Conservation (phyloP, 176 grass and related monocot species). For the Thalia dealbata region DNA sequence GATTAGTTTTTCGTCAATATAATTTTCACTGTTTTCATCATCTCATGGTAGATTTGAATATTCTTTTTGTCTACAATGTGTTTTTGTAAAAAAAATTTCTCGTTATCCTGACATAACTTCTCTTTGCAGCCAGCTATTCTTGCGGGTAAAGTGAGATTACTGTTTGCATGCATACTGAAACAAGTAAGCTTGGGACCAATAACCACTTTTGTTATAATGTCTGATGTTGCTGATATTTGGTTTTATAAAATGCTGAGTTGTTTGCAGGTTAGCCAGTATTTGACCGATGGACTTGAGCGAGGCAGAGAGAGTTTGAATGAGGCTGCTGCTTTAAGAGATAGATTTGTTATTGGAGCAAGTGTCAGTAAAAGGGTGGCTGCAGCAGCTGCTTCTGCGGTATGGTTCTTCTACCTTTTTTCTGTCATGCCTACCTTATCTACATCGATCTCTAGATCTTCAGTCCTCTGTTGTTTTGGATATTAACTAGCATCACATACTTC, state of each 20-base stretch:
- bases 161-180: slow-evolving; percentile 89
- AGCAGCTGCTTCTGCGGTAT: slow-evolving; percentile 82
- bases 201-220: not conserved
- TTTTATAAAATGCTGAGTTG: not conserved
- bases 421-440: not conserved
- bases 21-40: not conserved
- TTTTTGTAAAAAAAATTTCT: not conserved
- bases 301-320: slow-evolving; percentile 93
- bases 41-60: too few species aligned
- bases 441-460: slow-evolving; percentile 4
- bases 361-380: slow-evolving; percentile 89
- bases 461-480: slow-evolving; percentile 6
- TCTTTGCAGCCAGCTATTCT: slow-evolving; percentile 68
- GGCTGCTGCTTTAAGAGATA: slow-evolving; percentile 60
- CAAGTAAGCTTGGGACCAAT: slow-evolving; percentile 54
- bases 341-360: slow-evolving; percentile 76
- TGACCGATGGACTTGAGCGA: slow-evolving; percentile 85
- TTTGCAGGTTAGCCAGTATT: slow-evolving; percentile 79
- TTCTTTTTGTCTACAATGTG: not conserved
- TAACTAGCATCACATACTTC: slow-evolving; percentile 13
- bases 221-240: not conserved
- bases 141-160: slow-evolving; percentile 62
- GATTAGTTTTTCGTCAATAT: not conserved
- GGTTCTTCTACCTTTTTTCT: slow-evolving; percentile 16
- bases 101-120: not conserved